These are phyloP conservation scores for Paramyrothecium sp. DNA, from an alignment of 2,329 filamentous ascomycete species.

Conservation along the genomic window DNA sequence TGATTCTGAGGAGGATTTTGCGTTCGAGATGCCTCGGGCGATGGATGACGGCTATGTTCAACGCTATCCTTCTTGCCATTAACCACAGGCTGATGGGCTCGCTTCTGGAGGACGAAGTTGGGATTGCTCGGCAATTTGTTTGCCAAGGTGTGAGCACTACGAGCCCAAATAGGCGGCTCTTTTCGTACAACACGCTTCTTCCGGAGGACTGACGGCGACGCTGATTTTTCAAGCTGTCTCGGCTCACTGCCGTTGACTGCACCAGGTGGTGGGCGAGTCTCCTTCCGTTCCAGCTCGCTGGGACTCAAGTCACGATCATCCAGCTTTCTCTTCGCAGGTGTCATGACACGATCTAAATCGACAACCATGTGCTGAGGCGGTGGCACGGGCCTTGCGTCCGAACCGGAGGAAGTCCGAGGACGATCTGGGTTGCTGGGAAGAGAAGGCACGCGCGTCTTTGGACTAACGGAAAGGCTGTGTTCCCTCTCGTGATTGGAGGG, in stretches of 20 bases:
- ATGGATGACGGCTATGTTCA: constrained; percentile 40
- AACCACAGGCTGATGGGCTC: constrained; percentile 18
- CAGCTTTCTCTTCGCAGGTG: constrained; percentile 39
- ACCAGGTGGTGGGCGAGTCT: constrained; percentile 47
- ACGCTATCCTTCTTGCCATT: constrained; percentile 37
- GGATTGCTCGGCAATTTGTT: constrained; percentile 32
- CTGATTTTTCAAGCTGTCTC: constrained; percentile 18
- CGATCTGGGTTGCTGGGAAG: constrained; percentile 42
- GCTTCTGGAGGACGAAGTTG: constrained; percentile 24
- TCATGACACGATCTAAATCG: constrained; percentile 28
- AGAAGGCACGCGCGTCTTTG: constrained; percentile 66
- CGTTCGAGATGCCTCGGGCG: constrained; percentile 42
- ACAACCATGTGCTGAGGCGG: constrained; percentile 23
- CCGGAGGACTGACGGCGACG: constrained; percentile 29
- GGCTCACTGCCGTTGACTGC: constrained; percentile 42
- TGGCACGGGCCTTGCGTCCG: constrained; percentile 20
- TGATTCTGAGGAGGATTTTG: constrained; percentile 20
- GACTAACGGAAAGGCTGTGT: constrained; percentile 72
- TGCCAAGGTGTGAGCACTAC: constrained; percentile 31
- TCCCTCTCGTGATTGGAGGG: constrained; percentile 63
- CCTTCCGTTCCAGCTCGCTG: constrained; percentile 49
- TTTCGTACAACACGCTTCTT: constrained; percentile 38
- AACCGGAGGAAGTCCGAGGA: constrained; percentile 18
- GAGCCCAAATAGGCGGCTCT: constrained; percentile 48
- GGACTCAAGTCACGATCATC: constrained; percentile 41